Evolutionary conservation across 2,329 filamentous ascomycete species (phyloP).

Genomic region (Ceratocystis diversiconidia): DNA sequence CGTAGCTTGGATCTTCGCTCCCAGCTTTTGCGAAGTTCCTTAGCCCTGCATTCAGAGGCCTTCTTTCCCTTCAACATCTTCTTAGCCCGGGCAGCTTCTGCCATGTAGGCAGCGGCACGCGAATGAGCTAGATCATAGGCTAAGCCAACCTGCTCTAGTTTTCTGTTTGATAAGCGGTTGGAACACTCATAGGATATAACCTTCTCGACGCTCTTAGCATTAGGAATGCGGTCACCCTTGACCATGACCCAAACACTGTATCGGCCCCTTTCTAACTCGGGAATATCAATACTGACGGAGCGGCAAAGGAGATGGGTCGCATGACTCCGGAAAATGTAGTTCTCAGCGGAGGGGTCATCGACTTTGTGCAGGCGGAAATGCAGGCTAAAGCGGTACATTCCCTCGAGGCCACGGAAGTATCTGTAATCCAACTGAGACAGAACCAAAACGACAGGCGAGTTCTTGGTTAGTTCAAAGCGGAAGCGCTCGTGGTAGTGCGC

Average conservation of each 20-base stretch:
- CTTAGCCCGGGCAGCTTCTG: constrained; percentile 35
- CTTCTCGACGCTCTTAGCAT: constrained; percentile 36
- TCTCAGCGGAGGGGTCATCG: constrained; percentile 34
- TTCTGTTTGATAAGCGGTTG: constrained; percentile 35
- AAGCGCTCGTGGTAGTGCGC: constrained; percentile 48
- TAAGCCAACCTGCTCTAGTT: constrained; percentile 42
- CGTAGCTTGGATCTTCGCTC: constrained; percentile 34
- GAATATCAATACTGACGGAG: constrained; percentile 44
- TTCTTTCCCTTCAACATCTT: constrained; percentile 37
- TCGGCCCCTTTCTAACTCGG: constrained; percentile 39
- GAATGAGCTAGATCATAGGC: constrained; percentile 47
- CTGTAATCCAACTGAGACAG: constrained; percentile 48
- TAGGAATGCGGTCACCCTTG: constrained; percentile 34
- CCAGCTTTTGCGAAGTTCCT: constrained; percentile 36
- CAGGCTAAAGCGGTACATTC: constrained; percentile 40
- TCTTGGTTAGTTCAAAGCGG: constrained; percentile 39
- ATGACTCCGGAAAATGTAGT: constrained; percentile 46
- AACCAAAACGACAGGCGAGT: constrained; percentile 44
- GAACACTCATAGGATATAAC: constrained; percentile 40
- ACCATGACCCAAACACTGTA: constrained; percentile 45
- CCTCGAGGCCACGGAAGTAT: constrained; percentile 47
- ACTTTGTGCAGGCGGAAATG: constrained; percentile 37
- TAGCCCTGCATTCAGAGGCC: constrained; percentile 32
- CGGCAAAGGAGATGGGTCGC: constrained; percentile 44
- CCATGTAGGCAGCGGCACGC: constrained; percentile 39